Conservation (phyloP, 495 filamentous ascomycete genomes). For the Platismatia glauca region DNA sequence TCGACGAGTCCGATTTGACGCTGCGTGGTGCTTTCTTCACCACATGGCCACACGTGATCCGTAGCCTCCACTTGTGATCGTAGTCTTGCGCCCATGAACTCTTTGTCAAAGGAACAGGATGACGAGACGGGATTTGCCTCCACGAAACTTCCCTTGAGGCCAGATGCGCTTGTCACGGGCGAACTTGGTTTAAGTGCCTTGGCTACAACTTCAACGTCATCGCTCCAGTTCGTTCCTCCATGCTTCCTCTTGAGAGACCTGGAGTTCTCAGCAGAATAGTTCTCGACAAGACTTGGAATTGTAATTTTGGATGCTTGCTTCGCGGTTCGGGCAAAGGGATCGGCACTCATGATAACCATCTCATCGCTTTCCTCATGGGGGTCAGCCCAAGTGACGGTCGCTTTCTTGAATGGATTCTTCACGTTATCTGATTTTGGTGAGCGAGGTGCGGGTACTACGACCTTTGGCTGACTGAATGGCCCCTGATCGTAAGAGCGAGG, state of each 20-base stretch:
- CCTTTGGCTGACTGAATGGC: conserved; percentile 3
- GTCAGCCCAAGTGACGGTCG: neutral
- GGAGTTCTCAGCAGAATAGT: neutral
- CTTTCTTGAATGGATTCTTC: neutral
- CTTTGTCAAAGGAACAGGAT: neutral
- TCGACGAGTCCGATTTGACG: neutral
- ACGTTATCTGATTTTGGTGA: neutral
- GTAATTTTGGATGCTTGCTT: neutral
- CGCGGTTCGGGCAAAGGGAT: neutral
- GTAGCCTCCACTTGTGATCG: neutral
- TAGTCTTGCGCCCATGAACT: neutral
- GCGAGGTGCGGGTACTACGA: neutral
- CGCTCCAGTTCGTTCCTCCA: neutral
- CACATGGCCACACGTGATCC: neutral
- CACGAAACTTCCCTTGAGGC: neutral
- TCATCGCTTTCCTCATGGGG: neutral
- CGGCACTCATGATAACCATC: neutral
- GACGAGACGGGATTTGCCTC: neutral
- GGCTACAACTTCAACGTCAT: neutral
- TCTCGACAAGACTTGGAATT: conserved; percentile 1
- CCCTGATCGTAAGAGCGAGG: conserved; percentile 2
- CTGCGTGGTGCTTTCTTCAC: neutral
- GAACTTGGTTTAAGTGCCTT: neutral
- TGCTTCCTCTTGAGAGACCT: neutral
- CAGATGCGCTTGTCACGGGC: neutral